Evolutionary conservation across 2,329 filamentous ascomycete species (phyloP).

Genomic region (Fusarium napiforme): DNA sequence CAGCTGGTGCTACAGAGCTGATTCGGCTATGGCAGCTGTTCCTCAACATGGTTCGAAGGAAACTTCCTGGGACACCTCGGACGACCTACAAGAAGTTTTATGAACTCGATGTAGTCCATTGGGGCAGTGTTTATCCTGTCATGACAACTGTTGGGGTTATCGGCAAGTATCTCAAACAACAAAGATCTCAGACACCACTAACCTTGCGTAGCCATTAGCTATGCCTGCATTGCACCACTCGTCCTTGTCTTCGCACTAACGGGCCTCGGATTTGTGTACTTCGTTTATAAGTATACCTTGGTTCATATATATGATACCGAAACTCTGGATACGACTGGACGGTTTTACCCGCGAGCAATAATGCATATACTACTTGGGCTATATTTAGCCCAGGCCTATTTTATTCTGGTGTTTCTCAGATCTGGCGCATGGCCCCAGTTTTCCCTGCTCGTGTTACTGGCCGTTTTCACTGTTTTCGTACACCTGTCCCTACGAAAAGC

Average conservation of each 20-base stretch:
- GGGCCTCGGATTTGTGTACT: not conserved
- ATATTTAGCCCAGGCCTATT: not conserved
- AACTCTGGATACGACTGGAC: not conserved
- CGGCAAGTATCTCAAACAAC: not conserved
- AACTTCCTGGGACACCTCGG: not conserved
- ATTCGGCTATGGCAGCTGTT: not conserved
- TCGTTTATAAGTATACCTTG: not conserved
- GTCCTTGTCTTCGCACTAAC: not conserved
- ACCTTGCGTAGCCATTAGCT: not conserved
- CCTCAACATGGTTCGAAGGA: fast-evolving
- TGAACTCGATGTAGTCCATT: not conserved
- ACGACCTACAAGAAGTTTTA: fast-evolving
- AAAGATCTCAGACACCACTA: not conserved
- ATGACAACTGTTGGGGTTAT: not conserved
- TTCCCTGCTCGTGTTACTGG: not conserved
- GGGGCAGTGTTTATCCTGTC: not conserved
- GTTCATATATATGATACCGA: not conserved
- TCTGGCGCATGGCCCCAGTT: not conserved
- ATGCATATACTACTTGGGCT: not conserved
- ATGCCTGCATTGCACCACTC: not conserved
- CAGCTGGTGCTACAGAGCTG: not conserved
- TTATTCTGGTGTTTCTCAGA: fast-evolving
- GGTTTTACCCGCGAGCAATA: not conserved
- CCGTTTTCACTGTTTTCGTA: fast-evolving
- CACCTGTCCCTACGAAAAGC: not conserved